Evolutionary conservation across 2,329 filamentous ascomycete species (phyloP).

Genomic region (Penicillium sp.): DNA sequence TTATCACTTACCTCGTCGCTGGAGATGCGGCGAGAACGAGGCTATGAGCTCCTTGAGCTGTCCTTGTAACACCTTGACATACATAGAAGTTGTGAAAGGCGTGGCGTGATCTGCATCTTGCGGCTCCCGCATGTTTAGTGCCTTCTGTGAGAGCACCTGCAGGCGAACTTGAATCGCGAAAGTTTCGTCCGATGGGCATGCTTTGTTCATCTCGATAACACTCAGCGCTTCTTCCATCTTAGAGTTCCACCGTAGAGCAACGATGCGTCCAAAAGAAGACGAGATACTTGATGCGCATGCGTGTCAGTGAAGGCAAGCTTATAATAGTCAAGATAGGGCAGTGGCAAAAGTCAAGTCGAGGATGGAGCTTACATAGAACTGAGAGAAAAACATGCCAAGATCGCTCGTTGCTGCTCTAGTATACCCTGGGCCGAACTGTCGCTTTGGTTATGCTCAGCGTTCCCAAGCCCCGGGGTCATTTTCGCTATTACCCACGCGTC

Average conservation of each 20-base stretch:
- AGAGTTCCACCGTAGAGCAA: slow-evolving; percentile 33
- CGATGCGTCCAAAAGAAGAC: slow-evolving; percentile 30
- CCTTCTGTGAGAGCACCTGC: slow-evolving; percentile 31
- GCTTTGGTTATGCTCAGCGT: slow-evolving; percentile 13
- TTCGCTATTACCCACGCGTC: slow-evolving; percentile 28
- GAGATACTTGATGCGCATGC: slow-evolving; percentile 25
- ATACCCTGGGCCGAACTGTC: slow-evolving; percentile 17
- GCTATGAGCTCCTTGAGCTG: slow-evolving; percentile 29
- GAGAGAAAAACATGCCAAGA: slow-evolving; percentile 28
- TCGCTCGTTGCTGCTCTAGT: slow-evolving; percentile 25
- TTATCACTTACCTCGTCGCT: slow-evolving; percentile 19
- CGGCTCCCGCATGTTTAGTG: slow-evolving; percentile 27
- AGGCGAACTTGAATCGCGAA: slow-evolving; percentile 36
- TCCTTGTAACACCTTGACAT: slow-evolving; percentile 26
- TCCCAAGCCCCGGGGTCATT: slow-evolving; percentile 24
- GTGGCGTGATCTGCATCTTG: slow-evolving; percentile 20
- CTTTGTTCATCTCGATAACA: slow-evolving; percentile 23
- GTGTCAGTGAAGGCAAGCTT: too few relatives aligned
- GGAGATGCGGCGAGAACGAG: slow-evolving; percentile 22
- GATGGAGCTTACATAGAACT: slow-evolving; percentile 23
- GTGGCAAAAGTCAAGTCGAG: background rate
- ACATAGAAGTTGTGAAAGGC: slow-evolving; percentile 19
- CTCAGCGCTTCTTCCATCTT: slow-evolving; percentile 36
- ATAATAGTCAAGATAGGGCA: too few relatives aligned
- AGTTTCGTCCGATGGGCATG: slow-evolving; percentile 25